These are phyloP conservation scores for Leishmania mexicana DNA, from an alignment of 208 protist species.

Conservation along the genomic window DNA sequence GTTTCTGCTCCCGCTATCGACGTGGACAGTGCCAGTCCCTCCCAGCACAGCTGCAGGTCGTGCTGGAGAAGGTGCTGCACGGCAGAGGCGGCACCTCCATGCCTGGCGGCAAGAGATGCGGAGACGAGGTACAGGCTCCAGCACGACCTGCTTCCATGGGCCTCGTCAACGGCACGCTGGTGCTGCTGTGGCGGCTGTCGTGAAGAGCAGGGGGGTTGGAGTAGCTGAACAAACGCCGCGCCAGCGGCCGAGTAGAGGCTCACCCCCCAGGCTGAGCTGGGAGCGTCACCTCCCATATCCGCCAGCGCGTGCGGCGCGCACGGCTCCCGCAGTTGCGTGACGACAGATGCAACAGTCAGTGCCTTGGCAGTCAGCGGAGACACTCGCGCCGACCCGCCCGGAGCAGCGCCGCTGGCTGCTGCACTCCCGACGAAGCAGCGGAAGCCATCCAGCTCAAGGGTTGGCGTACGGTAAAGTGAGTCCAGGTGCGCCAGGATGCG, in stretches of 20 bases:
- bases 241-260: conserved; percentile 21
- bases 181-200: not conserved
- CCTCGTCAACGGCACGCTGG: not conserved
- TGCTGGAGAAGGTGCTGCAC: conserved; percentile 27
- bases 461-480: conserved; percentile 18
- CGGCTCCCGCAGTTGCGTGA: conserved; percentile 14
- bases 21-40: conserved; percentile 21
- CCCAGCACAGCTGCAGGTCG: conserved; percentile 27
- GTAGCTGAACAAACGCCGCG: conserved; percentile 9
- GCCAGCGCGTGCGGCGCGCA: conserved; percentile 17
- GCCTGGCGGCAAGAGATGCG: not conserved
- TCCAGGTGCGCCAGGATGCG: conserved; percentile 5
- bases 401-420: not conserved
- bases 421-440: conserved; percentile 9
- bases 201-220: not conserved
- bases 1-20: conserved; percentile 1
- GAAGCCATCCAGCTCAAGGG: conserved; percentile 15
- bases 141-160: no score
- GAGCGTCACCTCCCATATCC: not conserved
- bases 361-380: not conserved
- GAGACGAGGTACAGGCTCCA: not conserved
- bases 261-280: conserved; percentile 12
- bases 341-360: not conserved
- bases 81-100: conserved; percentile 2
- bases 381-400: not conserved